phyloP scores from a whole-genome alignment of 805 yeast species.

The Wickerhamiella dianesei region DNA sequence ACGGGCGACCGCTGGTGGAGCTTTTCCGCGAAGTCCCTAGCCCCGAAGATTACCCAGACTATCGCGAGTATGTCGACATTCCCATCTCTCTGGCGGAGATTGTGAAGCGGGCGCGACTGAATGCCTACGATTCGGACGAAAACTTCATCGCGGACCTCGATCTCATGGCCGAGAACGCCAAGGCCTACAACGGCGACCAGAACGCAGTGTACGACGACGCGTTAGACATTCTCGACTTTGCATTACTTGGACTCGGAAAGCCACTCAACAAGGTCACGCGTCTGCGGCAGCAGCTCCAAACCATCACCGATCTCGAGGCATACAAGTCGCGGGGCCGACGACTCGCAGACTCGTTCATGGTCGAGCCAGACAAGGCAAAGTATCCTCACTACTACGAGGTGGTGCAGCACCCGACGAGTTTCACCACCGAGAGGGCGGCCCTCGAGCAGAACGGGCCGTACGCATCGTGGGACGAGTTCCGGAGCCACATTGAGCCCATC shows the following conservation, averaged over 20 bases:
- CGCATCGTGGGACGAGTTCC: slow-evolving; percentile 44
- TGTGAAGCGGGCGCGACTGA: slow-evolving; percentile 32
- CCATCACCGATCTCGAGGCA: slow-evolving; percentile 16
- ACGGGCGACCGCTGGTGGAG: slow-evolving; percentile 23
- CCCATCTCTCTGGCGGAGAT: slow-evolving; percentile 67
- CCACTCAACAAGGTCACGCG: slow-evolving; percentile 17
- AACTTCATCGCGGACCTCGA: slow-evolving; percentile 49
- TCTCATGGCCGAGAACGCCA: slow-evolving; percentile 58
- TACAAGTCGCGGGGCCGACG: slow-evolving; percentile 29
- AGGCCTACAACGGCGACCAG: slow-evolving; percentile 52
- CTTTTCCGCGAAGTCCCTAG: slow-evolving; percentile 64
- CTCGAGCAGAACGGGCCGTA: slow-evolving; percentile 38
- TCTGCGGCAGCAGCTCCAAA: slow-evolving; percentile 14
- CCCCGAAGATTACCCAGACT: slow-evolving; percentile 64
- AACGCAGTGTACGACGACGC: slow-evolving; percentile 59
- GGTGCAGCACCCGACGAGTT: slow-evolving; percentile 61
- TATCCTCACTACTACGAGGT: slow-evolving; percentile 73
- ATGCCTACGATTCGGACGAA: slow-evolving; percentile 23
- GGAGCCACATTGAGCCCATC: slow-evolving; percentile 44
- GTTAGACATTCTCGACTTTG: slow-evolving; percentile 39
- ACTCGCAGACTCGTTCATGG: slow-evolving; percentile 59
- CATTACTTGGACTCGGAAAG: slow-evolving; percentile 36
- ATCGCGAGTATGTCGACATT: slow-evolving; percentile 45
- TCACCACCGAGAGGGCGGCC: slow-evolving; percentile 42
- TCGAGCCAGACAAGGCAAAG: slow-evolving; percentile 51